Conservation (phyloP, 441 rosid species). For the Corymbia citriodora region DNA sequence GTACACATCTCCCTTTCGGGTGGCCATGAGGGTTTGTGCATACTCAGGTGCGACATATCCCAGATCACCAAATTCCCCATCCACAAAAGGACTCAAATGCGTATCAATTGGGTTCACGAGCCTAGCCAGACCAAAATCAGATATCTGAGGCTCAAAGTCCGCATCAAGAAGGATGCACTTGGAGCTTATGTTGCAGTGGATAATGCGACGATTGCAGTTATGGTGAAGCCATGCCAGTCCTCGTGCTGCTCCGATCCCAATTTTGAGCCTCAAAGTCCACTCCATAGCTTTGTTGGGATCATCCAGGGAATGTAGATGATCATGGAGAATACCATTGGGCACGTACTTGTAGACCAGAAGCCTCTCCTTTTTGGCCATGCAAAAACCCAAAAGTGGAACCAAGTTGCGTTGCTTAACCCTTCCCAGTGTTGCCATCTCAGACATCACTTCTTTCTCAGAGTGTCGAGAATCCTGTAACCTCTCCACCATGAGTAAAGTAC, state of each 20-base stretch:
- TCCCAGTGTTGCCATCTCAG: constrained; percentile 83
- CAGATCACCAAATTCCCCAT: constrained; percentile 89
- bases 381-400: constrained; percentile 88
- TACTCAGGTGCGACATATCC: constrained; percentile 95
- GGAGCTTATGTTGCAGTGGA: constrained; percentile 87
- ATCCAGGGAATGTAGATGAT: constrained; percentile 39
- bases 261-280: constrained; percentile 80
- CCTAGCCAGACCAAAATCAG: constrained; percentile 91
- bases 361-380: constrained; percentile 61
- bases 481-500: constrained; percentile 64
- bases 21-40: constrained; percentile 72
- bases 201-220: constrained; percentile 79
- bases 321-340: constrained; percentile 67
- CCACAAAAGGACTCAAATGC: constrained; percentile 80
- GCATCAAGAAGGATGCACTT: constrained; percentile 70
- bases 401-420: constrained; percentile 68
- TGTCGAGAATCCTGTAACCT: constrained; percentile 79
- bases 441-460: constrained; percentile 57
- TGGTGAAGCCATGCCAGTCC: constrained; percentile 98
- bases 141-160: constrained; percentile 77
- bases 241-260: constrained; percentile 66
- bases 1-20: constrained; percentile 87
- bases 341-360: constrained; percentile 70
- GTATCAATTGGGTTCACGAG: constrained; percentile 88
- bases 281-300: constrained; percentile 45